A percentile compares a stretch with the other conserved stretches of the same genome.
Conservation (phyloP, 176 grass and related monocot genomes). For the Zoysia pacifica region DNA sequence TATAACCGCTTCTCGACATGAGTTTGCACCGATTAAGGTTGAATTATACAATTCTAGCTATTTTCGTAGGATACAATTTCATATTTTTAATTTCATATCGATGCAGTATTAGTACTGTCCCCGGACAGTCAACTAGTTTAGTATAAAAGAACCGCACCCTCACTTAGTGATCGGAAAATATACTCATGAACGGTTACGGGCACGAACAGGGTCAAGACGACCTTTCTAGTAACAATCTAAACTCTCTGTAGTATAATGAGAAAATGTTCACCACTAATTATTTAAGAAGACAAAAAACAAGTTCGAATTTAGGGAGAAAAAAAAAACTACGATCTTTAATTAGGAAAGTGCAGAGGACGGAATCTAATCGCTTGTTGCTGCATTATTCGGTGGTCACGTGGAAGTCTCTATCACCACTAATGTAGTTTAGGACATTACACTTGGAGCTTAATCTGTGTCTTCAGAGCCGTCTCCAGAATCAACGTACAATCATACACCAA, state of each 20-base stretch:
- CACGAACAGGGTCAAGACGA: too few species aligned
- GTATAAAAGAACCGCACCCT: too few species aligned
- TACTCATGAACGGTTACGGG: too few species aligned
- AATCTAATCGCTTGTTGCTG: background rate
- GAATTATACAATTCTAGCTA: too few species aligned
- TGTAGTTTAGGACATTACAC: background rate
- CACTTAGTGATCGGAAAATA: too few species aligned
- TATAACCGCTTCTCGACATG: too few species aligned
- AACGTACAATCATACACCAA: too few species aligned
- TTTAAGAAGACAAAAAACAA: background rate
- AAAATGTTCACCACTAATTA: background rate
- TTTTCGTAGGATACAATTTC: too few species aligned
- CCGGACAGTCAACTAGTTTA: too few species aligned
- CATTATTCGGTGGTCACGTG: constrained; percentile 23
- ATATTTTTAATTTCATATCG: too few species aligned
- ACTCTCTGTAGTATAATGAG: background rate
- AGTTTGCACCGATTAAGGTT: too few species aligned
- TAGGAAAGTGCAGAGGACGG: background rate
- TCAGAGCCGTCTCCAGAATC: constrained; percentile 15
- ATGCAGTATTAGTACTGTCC: too few species aligned
- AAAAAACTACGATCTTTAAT: background rate
- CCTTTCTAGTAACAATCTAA: background rate
- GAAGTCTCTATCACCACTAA: constrained; percentile 16
- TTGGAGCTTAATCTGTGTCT: constrained; percentile 46
- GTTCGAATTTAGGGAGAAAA: background rate